Percentiles rank a stretch among this genome's conserved stretches.
Evolutionary conservation across 768 basidiomycete genomes (phyloP).

Genomic region (Termitomyces sp.): DNA sequence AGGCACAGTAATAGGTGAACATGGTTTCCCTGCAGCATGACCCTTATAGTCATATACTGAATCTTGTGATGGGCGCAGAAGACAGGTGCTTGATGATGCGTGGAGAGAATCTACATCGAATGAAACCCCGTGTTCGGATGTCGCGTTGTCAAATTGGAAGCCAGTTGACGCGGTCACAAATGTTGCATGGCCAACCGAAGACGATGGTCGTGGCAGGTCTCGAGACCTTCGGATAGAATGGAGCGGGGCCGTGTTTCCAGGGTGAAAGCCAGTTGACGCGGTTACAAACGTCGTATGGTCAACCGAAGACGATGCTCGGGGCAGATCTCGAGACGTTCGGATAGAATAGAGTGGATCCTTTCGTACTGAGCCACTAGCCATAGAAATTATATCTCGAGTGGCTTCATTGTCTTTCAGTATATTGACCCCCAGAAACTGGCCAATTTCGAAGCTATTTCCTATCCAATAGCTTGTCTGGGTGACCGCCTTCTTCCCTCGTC

Average conservation of each 20-base stretch:
- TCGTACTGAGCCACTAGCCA: slow-evolving; percentile 1
- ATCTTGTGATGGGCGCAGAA: slow-evolving; percentile 10
- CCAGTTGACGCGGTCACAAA: slow-evolving; percentile 22
- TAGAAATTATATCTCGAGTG: slow-evolving; percentile 10
- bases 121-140: background rate
- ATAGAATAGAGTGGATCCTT: background rate
- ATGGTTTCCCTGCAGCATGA: slow-evolving; percentile 12
- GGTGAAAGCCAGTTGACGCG: slow-evolving; percentile 16
- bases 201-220: slow-evolving; percentile 1
- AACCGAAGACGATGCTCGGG: slow-evolving; percentile 7
- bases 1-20: slow-evolving; percentile 12
- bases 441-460: slow-evolving; percentile 73
- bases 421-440: slow-evolving; percentile 68
- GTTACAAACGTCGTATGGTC: slow-evolving; percentile 21
- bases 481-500: slow-evolving; percentile 24
- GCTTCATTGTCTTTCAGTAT: slow-evolving; percentile 36
- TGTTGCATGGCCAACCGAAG: slow-evolving; percentile 15
- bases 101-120: slow-evolving; percentile 4
- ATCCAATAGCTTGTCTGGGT: slow-evolving; percentile 43
- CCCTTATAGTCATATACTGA: slow-evolving; percentile 6
- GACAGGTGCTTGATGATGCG: slow-evolving; percentile 14
- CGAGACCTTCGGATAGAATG: background rate
- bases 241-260: background rate
- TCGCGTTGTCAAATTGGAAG: slow-evolving; percentile 1
- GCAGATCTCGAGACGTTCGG: slow-evolving; percentile 1